Conservation (phyloP, 2,329 filamentous ascomycete species). For the Colletotrichum spinosum region DNA sequence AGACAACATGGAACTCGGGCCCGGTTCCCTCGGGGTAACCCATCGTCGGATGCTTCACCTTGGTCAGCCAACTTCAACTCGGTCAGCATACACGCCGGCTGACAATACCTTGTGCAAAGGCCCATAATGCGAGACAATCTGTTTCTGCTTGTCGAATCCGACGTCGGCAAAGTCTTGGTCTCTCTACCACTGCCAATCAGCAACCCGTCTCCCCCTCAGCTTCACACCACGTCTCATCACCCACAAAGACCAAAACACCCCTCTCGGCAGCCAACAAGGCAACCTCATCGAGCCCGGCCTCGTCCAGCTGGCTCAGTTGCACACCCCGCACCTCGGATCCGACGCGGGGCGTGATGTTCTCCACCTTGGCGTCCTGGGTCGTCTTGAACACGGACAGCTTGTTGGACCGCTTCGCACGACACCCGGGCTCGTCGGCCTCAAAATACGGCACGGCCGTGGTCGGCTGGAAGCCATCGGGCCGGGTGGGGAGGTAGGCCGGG, state of each 20-base stretch:
- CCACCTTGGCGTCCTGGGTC: constrained; percentile 5
- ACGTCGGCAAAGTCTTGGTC: constrained; percentile 48
- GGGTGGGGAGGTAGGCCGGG: constrained; percentile 47
- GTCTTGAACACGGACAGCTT: constrained; percentile 40
- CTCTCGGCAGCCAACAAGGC: constrained; percentile 46
- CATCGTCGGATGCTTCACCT: constrained; percentile 45
- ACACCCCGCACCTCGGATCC: constrained; percentile 45
- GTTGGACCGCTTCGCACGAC: constrained; percentile 42
- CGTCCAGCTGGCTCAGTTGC: constrained; percentile 43
- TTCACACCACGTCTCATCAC: background rate
- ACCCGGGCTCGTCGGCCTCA: constrained; percentile 46
- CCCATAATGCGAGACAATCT: constrained; percentile 46
- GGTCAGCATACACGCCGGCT: background rate
- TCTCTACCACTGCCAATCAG: constrained; percentile 36
- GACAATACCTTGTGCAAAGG: constrained; percentile 42
- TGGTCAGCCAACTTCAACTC: background rate
- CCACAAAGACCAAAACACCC: constrained; percentile 47
- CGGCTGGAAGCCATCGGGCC: constrained; percentile 45
- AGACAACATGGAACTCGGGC: constrained; percentile 48
- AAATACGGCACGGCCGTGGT: constrained; percentile 43
- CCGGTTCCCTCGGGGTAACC: constrained; percentile 46
- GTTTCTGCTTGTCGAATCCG: constrained; percentile 45
- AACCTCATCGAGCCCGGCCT: constrained; percentile 44
- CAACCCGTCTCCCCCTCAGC: too few species aligned
- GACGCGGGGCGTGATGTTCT: constrained; percentile 45